Base-by-base conservation (phyloP, 352 stramenopile genomes). In the Phytophthora kernoviae region DNA sequence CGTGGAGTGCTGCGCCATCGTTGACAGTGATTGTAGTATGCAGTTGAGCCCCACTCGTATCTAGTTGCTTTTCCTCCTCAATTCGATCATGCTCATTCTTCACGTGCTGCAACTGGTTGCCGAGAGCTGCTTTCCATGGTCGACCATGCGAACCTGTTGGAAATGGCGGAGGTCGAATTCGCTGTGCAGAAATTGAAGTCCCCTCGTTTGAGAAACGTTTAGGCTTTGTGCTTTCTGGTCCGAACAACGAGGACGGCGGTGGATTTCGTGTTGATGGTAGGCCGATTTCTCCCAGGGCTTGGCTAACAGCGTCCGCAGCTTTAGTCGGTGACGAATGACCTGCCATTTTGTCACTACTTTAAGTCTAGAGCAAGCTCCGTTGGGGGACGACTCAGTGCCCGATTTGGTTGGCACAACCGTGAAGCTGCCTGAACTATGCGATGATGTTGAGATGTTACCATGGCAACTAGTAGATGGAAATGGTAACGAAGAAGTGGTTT, bases 221-320 rank as follows among this genome's bases (percentile, higher is more conserved):
- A 22, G 49, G 40, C 45, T 27, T 27, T 18, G 49, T 63, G 9
- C 20, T 32, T 24, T 30, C 49, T 36, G 49, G 22, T 26, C 21
- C 3, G 9, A 69, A 53, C 11, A 76, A 20, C 26, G 62, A 51
- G 41, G 57, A 43, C 0, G 49, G 21, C 15, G 54, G 42, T 14
- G 26, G 18, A 2, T 50, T 60, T 26, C 32, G 57, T 26, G 47
- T 20, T 8, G 62, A 21, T 11, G 48, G 53, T 18, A 70, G 40
- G 41, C 41, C 52, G 6, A 68, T 67, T n/a, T 50, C 71, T 24
- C 62, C 65, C 2, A 88, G 42, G 4, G 71, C 73, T 17, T 88
- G 75, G 18, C 65, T 70, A 2, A 85, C 73, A 12, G 78, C 77
- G 42, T 47, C 62, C 12, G 63, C 75, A 41, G 65, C 67, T 37